Conservation (phyloP, 208 protist genomes). For the Cochliopodium minus region DNA sequence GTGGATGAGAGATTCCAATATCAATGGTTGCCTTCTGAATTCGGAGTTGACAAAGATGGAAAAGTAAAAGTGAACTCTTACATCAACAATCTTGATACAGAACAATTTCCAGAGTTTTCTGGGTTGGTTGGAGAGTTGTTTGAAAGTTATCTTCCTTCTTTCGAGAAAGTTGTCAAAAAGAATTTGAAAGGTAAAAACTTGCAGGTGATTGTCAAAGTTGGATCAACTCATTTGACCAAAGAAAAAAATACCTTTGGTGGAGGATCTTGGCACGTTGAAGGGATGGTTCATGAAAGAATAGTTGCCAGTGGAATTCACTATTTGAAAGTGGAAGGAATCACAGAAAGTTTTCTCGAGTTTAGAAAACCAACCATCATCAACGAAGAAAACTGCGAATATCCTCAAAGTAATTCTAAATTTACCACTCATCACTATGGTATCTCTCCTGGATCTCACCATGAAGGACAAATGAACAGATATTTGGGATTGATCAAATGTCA, state of each 20-base stretch:
- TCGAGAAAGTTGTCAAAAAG: not conserved
- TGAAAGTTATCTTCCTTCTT: not conserved
- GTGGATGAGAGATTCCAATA: not conserved
- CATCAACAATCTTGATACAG: constrained; percentile 30
- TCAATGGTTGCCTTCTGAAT: constrained; percentile 32
- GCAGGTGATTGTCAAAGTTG: constrained; percentile 33
- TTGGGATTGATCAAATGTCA: too few relatives aligned
- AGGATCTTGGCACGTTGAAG: constrained; percentile 28
- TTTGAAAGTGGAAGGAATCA: constrained; percentile 17
- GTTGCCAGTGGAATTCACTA: constrained; percentile 30
- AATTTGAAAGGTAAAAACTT: not conserved
- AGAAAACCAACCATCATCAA: too few relatives aligned
- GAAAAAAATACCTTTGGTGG: constrained; percentile 13
- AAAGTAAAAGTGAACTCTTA: constrained; percentile 20
- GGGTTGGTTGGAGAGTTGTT: not conserved
- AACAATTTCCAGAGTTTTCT: not conserved
- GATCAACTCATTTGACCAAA: constrained; percentile 20
- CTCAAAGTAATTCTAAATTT: too few relatives aligned
- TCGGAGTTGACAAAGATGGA: constrained; percentile 15
- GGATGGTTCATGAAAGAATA: constrained; percentile 27
- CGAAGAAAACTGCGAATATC: too few relatives aligned
- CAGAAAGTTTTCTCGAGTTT: constrained; percentile 17
- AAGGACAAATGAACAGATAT: too few relatives aligned
- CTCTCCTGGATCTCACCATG: too few relatives aligned
- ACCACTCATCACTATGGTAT: too few relatives aligned